Percentiles rank a stretch among this genome's conserved stretches.
Evolutionary conservation across 331 rosid species (phyloP).

Genomic region (Stylosanthes scabra): DNA sequence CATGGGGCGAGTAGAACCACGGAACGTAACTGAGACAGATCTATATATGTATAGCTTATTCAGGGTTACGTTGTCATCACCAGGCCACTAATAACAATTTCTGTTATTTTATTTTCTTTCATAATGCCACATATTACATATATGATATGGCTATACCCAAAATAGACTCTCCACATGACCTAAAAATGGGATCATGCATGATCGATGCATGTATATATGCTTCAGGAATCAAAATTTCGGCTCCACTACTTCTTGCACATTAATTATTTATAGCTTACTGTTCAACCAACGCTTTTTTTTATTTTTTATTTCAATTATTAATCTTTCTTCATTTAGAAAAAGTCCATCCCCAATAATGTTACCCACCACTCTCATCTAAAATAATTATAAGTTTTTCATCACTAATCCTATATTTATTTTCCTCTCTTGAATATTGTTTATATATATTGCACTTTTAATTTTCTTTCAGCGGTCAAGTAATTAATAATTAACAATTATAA

Average conservation of each 20-base stretch:
- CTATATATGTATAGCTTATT: too few relatives aligned
- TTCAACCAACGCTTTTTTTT: not conserved
- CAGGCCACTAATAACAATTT: too few relatives aligned
- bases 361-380: not conserved
- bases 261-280: not conserved
- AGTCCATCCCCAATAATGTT: not conserved
- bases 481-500: too few relatives aligned
- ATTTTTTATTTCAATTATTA: slow-evolving; percentile 12
- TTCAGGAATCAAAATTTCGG: not conserved
- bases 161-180: slow-evolving; percentile 7
- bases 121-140: too few relatives aligned
- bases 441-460: too few relatives aligned
- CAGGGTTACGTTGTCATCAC: too few relatives aligned
- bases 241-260: not conserved
- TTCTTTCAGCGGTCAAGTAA: too few relatives aligned
- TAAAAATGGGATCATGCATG: not conserved
- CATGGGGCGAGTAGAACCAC: not conserved
- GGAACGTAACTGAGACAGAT: not conserved
- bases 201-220: not conserved
- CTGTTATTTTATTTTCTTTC: not conserved
- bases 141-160: slow-evolving; percentile 24
- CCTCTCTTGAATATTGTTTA: not conserved
- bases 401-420: not conserved
- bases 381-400: not conserved
- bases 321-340: not conserved